Evolutionary conservation across 352 stramenopile genomes (phyloP).

Genomic region (Globisporangium middletonii): DNA sequence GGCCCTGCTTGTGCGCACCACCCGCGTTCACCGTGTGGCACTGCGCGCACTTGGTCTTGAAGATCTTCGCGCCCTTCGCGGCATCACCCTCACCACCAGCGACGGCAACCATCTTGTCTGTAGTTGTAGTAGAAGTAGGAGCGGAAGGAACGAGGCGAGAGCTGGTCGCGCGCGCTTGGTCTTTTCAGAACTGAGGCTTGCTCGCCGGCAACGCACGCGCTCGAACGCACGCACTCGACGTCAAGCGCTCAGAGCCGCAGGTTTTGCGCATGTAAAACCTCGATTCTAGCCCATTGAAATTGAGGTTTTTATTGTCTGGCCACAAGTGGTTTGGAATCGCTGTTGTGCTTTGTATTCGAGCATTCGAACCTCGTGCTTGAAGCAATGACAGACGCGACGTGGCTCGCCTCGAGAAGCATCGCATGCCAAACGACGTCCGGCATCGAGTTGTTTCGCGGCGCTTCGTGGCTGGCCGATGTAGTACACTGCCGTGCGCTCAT

Average conservation of each 20-base stretch:
- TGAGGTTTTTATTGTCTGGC: no score
- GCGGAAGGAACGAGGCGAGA: not conserved
- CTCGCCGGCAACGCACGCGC: not conserved
- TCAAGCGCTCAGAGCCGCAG: not conserved
- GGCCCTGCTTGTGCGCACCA: constrained; percentile 97
- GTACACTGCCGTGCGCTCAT: no score
- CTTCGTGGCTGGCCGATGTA: no score
- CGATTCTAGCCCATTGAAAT: no score
- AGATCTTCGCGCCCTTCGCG: constrained; percentile 92
- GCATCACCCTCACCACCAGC: constrained; percentile 56
- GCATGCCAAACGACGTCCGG: no score
- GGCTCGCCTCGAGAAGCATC: no score
- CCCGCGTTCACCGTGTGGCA: constrained; percentile 90
- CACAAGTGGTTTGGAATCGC: no score
- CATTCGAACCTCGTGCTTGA: no score
- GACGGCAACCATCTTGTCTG: constrained; percentile 14
- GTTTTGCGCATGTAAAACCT: not conserved
- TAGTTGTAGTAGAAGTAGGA: not conserved
- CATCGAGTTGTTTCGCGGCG: no score
- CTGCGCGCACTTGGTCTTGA: constrained; percentile 97
- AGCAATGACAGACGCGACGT: no score
- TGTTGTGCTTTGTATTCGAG: no score
- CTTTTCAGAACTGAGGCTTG: constrained; percentile 42
- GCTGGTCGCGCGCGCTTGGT: constrained; percentile 19
- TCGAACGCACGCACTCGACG: no score